These are phyloP conservation scores for Solanum arcanum DNA, from an alignment of 257 asterid species.

Conservation along the genomic window DNA sequence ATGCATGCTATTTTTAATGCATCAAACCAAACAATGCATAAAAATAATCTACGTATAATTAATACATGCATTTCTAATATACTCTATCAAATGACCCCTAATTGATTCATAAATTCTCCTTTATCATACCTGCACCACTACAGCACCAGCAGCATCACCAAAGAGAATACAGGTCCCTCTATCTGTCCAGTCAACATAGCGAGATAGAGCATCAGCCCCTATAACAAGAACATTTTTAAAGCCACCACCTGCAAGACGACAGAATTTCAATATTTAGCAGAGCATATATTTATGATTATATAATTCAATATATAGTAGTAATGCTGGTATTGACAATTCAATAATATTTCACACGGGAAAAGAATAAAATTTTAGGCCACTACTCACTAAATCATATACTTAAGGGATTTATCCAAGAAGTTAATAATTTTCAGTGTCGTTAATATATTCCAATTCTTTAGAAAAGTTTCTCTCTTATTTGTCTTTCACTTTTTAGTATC, in stretches of 20 bases:
- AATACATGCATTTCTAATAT: not conserved
- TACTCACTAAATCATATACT: not conserved
- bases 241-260: constrained; percentile 58
- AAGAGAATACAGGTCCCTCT: constrained; percentile 96
- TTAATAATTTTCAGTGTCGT: not conserved
- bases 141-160: constrained; percentile 98
- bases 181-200: constrained; percentile 90
- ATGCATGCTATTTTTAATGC: not conserved
- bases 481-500: not conserved
- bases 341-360: not conserved
- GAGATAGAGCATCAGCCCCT: constrained; percentile 95
- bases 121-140: constrained; percentile 54
- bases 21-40: not conserved
- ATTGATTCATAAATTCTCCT: not conserved
- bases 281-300: not conserved
- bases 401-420: not conserved
- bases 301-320: not conserved
- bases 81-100: not conserved
- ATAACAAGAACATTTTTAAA: constrained; percentile 90
- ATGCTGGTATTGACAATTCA: not conserved
- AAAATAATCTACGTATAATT: not conserved
- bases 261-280: not conserved
- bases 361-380: not conserved
- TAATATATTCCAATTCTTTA: not conserved
- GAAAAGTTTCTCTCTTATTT: not conserved